These are phyloP conservation scores for Cyberlindnera xishuangbannaensis DNA, from an alignment of 805 yeast species.

Conservation along the genomic window DNA sequence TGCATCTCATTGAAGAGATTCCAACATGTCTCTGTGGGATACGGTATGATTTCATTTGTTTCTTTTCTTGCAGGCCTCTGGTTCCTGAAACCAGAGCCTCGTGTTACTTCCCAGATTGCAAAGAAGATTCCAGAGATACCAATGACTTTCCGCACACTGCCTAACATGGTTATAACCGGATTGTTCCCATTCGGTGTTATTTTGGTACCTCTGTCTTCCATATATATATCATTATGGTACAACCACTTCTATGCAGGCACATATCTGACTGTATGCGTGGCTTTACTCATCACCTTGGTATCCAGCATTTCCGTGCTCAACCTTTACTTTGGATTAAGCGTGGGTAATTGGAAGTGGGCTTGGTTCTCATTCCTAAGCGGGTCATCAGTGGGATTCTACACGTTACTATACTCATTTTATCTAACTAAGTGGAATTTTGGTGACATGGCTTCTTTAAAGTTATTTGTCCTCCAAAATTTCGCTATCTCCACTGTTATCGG, in stretches of 20 bases:
- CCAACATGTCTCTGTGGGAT: constrained; percentile 5
- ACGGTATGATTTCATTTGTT: constrained; percentile 9
- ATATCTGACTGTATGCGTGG: constrained; percentile 14
- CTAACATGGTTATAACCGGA: constrained; percentile 25
- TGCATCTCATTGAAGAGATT: constrained; percentile 8
- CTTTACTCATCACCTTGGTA: constrained; percentile 16
- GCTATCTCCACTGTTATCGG: constrained; percentile 21
- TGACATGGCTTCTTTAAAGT: constrained; percentile 20
- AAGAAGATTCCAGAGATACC: constrained; percentile 22
- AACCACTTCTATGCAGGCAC: constrained; percentile 21
- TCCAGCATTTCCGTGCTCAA: constrained; percentile 18
- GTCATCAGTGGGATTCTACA: constrained; percentile 21
- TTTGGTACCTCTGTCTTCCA: constrained; percentile 23
- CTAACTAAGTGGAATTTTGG: constrained; percentile 25
- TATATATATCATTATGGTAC: constrained; percentile 25
- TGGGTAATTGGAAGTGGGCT: constrained; percentile 29
- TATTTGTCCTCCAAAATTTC: constrained; percentile 23
- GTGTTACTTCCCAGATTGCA: constrained; percentile 16
- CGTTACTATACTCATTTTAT: constrained; percentile 23
- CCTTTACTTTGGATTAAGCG: constrained; percentile 20
- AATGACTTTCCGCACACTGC: constrained; percentile 21
- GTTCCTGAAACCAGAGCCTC: constrained; percentile 7
- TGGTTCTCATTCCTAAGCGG: constrained; percentile 26
- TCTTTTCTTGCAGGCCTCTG: constrained; percentile 13
- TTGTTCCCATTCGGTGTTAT: constrained; percentile 27